These are phyloP conservation scores for Colletotrichum caudatum DNA, from an alignment of 2,329 filamentous ascomycete species.

Conservation along the genomic window DNA sequence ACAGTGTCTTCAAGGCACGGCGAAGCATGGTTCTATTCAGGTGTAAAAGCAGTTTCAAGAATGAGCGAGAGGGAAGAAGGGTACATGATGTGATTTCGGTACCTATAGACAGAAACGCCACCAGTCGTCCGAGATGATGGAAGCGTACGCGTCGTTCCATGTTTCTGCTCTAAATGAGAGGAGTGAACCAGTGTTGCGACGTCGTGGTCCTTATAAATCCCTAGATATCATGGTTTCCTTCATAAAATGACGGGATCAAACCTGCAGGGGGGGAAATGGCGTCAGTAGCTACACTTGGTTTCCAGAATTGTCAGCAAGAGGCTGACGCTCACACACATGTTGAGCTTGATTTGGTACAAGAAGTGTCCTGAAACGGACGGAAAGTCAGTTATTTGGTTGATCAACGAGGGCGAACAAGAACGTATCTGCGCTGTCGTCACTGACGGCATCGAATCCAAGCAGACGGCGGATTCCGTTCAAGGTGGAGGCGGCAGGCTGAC, in stretches of 20 bases:
- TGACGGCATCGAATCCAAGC: slow-evolving; percentile 39
- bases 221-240: background rate
- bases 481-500: slow-evolving; percentile 46
- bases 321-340: background rate
- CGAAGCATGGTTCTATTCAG: background rate
- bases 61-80: background rate
- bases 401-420: slow-evolving; percentile 44
- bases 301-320: background rate
- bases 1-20: background rate
- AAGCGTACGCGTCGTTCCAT: background rate
- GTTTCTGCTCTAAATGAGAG: background rate
- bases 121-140: background rate
- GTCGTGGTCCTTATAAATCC: background rate
- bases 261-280: background rate
- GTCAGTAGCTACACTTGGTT: background rate
- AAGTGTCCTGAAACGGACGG: slow-evolving; percentile 33
- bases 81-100: background rate
- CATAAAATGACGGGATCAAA: background rate
- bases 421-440: slow-evolving; percentile 48
- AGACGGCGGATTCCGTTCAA: slow-evolving; percentile 46
- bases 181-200: background rate
- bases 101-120: background rate
- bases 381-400: slow-evolving; percentile 43
- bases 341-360: background rate
- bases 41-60: background rate